Percentiles rank a stretch among this genome's conserved stretches.
phyloP scores from a whole-genome alignment of 1,284 basidiomycete genomes.

The Inonotus obliquus region DNA sequence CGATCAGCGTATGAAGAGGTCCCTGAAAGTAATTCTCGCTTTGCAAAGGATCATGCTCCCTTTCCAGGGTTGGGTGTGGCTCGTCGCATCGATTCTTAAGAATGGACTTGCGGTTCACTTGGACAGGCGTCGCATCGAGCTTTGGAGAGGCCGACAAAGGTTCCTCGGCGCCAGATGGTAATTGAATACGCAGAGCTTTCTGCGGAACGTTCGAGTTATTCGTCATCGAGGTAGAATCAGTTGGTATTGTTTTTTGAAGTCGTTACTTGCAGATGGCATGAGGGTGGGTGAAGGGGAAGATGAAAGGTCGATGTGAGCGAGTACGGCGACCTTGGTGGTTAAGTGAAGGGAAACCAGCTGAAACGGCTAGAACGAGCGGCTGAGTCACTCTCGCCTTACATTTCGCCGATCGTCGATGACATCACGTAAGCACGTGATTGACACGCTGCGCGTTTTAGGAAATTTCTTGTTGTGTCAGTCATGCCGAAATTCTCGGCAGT shows the following conservation, averaged over 20 bases:
- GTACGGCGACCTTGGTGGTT: neutral
- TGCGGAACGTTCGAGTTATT: neutral
- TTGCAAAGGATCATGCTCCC: conserved; percentile 2
- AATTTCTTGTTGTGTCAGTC: neutral
- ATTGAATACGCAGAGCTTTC: neutral
- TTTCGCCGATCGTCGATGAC: neutral
- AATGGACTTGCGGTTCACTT: neutral
- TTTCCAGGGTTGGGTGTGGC: neutral
- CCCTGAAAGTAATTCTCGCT: conserved; percentile 4
- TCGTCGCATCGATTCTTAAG: neutral
- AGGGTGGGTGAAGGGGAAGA: neutral
- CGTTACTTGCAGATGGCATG: neutral
- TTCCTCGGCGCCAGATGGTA: neutral
- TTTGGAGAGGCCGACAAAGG: neutral
- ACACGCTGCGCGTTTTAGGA: conserved; percentile 3
- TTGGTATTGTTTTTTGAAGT: neutral
- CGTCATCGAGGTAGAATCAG: neutral
- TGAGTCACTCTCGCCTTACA: neutral
- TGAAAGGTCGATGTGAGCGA: neutral
- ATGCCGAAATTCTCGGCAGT: neutral
- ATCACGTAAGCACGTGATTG: neutral
- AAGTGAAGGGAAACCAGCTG: neutral
- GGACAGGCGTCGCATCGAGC: neutral
- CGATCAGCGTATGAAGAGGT: conserved; percentile 12
- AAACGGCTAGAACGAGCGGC: neutral